Percentiles rank a stretch among this genome's conserved stretches.
These are phyloP conservation scores for Arthrobotrys iridis DNA, from an alignment of 2,329 filamentous ascomycete genomes.

Conservation along the genomic window DNA sequence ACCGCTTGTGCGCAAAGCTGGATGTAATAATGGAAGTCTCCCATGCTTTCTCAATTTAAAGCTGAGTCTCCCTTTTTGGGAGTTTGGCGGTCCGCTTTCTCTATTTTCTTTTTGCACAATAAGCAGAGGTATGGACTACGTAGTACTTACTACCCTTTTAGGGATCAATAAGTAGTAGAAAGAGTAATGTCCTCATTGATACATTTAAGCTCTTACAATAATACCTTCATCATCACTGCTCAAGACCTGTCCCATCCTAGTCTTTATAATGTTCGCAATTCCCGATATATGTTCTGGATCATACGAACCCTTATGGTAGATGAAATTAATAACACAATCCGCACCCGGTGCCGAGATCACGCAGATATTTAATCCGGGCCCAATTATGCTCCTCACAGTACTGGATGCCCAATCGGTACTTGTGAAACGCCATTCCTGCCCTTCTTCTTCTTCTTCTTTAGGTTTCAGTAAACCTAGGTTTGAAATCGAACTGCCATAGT, in stretches of 20 bases:
- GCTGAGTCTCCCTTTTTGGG: neutral
- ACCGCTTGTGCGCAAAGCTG: too few species aligned
- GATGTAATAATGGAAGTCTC: too few species aligned
- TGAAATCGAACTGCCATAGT: slow-evolving; percentile 10
- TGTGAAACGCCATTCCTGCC: slow-evolving; percentile 6
- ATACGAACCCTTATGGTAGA: slow-evolving; percentile 12
- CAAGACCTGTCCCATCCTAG: slow-evolving; percentile 5
- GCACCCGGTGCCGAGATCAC: neutral
- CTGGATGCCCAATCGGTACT: slow-evolving; percentile 18
- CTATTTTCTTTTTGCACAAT: too few species aligned
- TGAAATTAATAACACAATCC: slow-evolving; percentile 22
- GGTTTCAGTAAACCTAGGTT: slow-evolving; percentile 7
- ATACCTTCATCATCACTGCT: neutral
- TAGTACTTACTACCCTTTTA: too few species aligned
- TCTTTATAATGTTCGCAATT: neutral
- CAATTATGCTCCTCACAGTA: neutral
- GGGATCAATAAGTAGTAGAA: neutral
- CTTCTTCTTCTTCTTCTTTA: neutral
- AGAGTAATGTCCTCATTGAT: neutral
- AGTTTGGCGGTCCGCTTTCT: neutral
- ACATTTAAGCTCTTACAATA: neutral
- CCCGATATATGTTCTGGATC: slow-evolving; percentile 9
- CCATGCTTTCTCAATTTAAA: too few species aligned
- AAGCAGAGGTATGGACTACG: too few species aligned
- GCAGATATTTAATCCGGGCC: slow-evolving; percentile 1